phyloP scores from a whole-genome alignment of 139 green algal genomes.

The Pleodorina starrii region DNA sequence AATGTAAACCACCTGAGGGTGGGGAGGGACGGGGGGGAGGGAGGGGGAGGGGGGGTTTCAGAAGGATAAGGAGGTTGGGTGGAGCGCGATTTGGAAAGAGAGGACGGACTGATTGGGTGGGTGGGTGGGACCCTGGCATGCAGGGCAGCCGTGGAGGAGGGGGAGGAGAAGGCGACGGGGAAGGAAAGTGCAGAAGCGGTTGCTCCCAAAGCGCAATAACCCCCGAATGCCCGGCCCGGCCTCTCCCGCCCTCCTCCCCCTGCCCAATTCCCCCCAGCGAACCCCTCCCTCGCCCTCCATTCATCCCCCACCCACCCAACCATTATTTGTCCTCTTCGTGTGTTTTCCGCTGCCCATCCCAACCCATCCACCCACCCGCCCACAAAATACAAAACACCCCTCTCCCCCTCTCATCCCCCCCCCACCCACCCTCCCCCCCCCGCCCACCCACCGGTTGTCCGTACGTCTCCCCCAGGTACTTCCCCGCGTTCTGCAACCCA shows the following conservation, averaged over 20 bases:
- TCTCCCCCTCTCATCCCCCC: neutral
- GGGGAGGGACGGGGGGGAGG: neutral
- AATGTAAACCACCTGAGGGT: slow-evolving; percentile 53
- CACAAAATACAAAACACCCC: no score
- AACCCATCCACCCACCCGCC: neutral
- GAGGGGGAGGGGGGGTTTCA: neutral
- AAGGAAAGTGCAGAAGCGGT: no score
- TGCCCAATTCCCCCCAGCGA: neutral
- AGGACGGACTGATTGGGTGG: no score
- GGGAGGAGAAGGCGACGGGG: no score
- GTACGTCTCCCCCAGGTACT: slow-evolving; percentile 68
- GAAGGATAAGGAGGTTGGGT: neutral
- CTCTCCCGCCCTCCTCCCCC: neutral
- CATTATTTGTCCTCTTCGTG: no score
- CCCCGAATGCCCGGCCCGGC: no score
- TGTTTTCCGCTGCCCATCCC: neutral
- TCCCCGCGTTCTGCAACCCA: slow-evolving; percentile 80
- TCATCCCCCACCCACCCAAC: neutral
- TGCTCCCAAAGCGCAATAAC: no score
- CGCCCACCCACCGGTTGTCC: slow-evolving; percentile 59
- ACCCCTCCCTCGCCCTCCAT: neutral
- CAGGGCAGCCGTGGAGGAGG: no score
- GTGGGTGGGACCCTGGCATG: no score
- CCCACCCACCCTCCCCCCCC: neutral
- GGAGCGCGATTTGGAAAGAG: neutral